These are phyloP conservation scores for Hypoxylon rickii DNA, from an alignment of 495 filamentous ascomycete genomes.

Conservation along the genomic window DNA sequence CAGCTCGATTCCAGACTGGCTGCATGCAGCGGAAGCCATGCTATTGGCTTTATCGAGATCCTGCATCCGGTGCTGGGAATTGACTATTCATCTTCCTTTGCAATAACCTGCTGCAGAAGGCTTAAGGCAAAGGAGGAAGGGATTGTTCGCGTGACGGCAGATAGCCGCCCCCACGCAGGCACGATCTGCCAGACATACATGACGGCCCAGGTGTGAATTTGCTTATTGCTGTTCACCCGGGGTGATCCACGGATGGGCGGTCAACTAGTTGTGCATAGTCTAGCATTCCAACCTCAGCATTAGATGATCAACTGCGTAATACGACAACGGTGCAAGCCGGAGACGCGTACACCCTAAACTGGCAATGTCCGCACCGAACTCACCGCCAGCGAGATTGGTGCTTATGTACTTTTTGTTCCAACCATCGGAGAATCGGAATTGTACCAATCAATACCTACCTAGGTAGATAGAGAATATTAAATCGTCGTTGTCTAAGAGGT, in stretches of 20 bases:
- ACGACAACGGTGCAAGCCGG: constrained; percentile 21
- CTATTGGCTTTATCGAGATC: constrained; percentile 21
- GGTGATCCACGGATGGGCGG: constrained; percentile 3
- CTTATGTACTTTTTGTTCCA: too few relatives aligned
- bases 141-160: background rate
- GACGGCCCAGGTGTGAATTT: too few relatives aligned
- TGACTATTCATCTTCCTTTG: background rate
- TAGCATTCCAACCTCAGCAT: background rate
- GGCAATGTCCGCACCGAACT: constrained; percentile 2
- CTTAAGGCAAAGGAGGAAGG: background rate
- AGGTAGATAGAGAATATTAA: too few relatives aligned
- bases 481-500: too few relatives aligned
- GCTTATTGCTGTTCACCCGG: constrained; percentile 2
- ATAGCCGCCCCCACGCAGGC: background rate
- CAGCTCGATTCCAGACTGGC: constrained; percentile 9
- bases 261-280: background rate
- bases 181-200: background rate
- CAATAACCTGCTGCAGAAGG: background rate
- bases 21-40: constrained; percentile 8
- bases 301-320: constrained; percentile 10
- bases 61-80: constrained; percentile 12
- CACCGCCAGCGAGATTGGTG: background rate
- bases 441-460: too few relatives aligned
- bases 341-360: constrained; percentile 5
- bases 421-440: too few relatives aligned